Evolutionary conservation across 345 rosid genomes (phyloP).

Genomic region (Rhizophora apiculata): DNA sequence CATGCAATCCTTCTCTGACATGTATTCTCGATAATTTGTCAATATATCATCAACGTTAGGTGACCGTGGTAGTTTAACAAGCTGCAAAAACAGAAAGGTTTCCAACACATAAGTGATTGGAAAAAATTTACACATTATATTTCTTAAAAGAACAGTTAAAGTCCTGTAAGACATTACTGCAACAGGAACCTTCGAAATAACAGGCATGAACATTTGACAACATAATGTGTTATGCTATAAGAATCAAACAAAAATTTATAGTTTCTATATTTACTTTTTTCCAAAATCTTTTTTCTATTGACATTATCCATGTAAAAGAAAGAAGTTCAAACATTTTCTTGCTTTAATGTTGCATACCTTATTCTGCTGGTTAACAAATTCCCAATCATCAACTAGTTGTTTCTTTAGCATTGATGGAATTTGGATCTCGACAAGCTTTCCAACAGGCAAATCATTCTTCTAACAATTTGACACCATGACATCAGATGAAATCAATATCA

Average conservation of each 20-base stretch:
- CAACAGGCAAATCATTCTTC: conserved; percentile 35
- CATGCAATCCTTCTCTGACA: conserved; percentile 84
- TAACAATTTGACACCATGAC: conserved; percentile 5
- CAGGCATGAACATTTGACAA: background rate
- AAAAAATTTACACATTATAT: background rate
- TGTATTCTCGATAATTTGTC: conserved; percentile 70
- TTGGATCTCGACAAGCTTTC: conserved; percentile 74
- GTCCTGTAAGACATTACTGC: background rate
- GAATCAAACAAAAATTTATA: conserved; percentile 3
- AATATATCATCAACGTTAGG: conserved; percentile 87
- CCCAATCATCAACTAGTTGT: conserved; percentile 90
- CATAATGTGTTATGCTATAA: background rate
- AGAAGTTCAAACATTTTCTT: background rate
- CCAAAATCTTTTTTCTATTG: no score
- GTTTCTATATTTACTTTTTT: background rate
- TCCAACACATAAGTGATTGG: background rate
- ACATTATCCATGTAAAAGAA: background rate
- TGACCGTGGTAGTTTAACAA: conserved; percentile 87
- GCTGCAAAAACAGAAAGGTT: conserved; percentile 43
- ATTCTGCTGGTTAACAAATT: conserved; percentile 65
- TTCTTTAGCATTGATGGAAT: conserved; percentile 72
- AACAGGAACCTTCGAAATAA: background rate
- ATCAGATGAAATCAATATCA: background rate
- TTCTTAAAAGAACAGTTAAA: background rate
- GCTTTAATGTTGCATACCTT: conserved; percentile 43